phyloP scores from a whole-genome alignment of 768 basidiomycete species.

The Leccinum subgranulosum region DNA sequence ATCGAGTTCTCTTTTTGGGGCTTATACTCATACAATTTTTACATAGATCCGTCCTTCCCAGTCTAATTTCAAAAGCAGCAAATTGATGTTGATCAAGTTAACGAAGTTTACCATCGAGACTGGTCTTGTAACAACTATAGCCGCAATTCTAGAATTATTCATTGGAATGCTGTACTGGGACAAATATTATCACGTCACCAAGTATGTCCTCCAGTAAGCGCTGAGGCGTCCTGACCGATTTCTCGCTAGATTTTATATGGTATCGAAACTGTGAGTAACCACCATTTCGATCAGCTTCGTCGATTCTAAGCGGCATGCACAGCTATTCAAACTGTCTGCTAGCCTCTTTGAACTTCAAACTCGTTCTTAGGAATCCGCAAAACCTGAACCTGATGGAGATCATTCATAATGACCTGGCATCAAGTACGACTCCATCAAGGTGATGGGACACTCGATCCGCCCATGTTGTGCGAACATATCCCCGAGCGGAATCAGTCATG shows the following conservation, averaged over 20 bases:
- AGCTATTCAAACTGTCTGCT: no score
- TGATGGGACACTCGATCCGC: no score
- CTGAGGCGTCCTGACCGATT: no score
- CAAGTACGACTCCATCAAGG: no score
- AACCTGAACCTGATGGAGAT: no score
- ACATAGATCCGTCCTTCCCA: slow-evolving; percentile 15
- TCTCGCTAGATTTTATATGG: background rate
- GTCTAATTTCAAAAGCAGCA: slow-evolving; percentile 1
- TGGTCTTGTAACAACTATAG: slow-evolving; percentile 18
- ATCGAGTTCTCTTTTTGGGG: background rate
- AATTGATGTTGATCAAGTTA: slow-evolving; percentile 3
- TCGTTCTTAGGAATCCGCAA: no score
- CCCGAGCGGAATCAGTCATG: no score
- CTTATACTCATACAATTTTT: background rate
- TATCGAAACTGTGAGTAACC: background rate
- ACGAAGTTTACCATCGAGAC: slow-evolving; percentile 26
- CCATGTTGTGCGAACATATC: no score
- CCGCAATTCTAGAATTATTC: slow-evolving; percentile 17
- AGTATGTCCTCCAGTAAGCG: slow-evolving; percentile 9
- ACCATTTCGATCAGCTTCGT: background rate
- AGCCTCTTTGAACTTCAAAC: no score
- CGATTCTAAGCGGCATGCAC: no score
- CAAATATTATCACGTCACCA: slow-evolving; percentile 11
- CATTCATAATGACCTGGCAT: no score
- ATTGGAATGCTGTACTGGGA: slow-evolving; percentile 5